Evolutionary conservation across 2,329 filamentous ascomycete genomes (phyloP), one percentile per base, ranked within the genome.

Genomic region (Cercospora janseana): DNA sequence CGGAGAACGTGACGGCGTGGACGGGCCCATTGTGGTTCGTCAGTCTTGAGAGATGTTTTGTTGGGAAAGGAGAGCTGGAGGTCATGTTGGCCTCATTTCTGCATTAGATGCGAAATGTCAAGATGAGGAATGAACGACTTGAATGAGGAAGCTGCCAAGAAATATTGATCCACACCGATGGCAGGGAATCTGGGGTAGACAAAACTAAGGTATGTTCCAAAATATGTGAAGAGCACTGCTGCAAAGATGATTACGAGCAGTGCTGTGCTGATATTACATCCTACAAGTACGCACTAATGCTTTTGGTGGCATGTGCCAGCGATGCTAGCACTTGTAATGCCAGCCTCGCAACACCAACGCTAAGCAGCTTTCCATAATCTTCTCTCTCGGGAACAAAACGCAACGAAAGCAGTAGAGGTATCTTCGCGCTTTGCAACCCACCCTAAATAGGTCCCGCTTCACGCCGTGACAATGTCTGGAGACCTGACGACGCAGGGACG

Each of bases 1-100:
- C 69, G 49, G 72, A 75, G 69, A 76, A 79, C 40, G 72, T 70
- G 51, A 79, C 63, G 53, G 74, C 73, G 62, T 79, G 74, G 43
- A 79, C 72, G 51, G 65, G 60, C 9, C 54, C 51, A 34, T 49
- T 48, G 29, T 72, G 70, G 53, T 72, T 70, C 59, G 56, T 52
- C 23, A 59, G 50, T 47, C 58, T 55, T 13, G 48, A 50, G 24
- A 60, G 12, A 10, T 51, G 59, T 6, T 58, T 61, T 26, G 56
- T 64, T 8, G 63, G 63, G 37, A 66, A 63, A 23, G 52, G 27
- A 4, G 32, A n/a, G 23, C n/a, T 40, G 26, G 46, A 43, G 28
- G 51, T 52, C 46, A 52, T 56, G 40, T 44, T 52, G 41, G 48
- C 28, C 44, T 13, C 24, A 46, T 47, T n/a, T n/a, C n/a, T n/a